A percentile compares a stretch with the other conserved stretches of the same genome.
These are phyloP conservation scores for Cyberlindnera americana DNA, from an alignment of 805 yeast species.

Conservation along the genomic window DNA sequence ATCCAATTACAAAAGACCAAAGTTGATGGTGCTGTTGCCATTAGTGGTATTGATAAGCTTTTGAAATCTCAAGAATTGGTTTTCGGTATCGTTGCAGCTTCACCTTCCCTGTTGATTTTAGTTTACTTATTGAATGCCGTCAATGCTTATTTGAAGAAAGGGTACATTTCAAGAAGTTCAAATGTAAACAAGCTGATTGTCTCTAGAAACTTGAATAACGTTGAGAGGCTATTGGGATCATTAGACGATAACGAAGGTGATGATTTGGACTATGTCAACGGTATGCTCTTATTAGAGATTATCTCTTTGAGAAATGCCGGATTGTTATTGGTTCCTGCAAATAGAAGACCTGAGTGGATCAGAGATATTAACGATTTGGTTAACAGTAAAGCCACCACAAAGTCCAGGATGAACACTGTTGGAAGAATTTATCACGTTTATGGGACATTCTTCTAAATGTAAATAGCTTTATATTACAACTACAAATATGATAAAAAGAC, in stretches of 20 bases:
- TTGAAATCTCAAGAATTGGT: conserved; percentile 89
- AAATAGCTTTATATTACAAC: too few relatives aligned
- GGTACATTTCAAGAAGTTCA: conserved; percentile 27
- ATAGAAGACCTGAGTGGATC: conserved; percentile 50
- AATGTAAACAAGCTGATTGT: conserved; percentile 30
- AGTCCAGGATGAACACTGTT: conserved; percentile 44
- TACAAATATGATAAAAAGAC: not conserved
- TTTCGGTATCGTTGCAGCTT: conserved; percentile 87
- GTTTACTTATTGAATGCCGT: conserved; percentile 39
- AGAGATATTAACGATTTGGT: conserved; percentile 62
- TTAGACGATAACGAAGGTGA: conserved; percentile 20
- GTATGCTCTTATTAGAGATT: conserved; percentile 64
- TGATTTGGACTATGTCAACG: conserved; percentile 42
- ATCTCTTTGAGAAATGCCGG: conserved; percentile 53
- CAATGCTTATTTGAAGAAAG: conserved; percentile 32
- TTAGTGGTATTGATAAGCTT: conserved; percentile 85
- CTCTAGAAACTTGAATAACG: conserved; percentile 48
- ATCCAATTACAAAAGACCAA: conserved; percentile 95
- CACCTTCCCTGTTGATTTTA: conserved; percentile 67
- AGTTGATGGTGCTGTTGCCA: conserved; percentile 90
- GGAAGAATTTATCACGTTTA: conserved; percentile 62
- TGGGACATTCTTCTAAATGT: conserved; percentile 33
- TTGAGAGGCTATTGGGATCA: conserved; percentile 49
- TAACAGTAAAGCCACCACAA: conserved; percentile 34
- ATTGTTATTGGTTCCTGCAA: conserved; percentile 44